phyloP scores from a whole-genome alignment of 768 basidiomycete species.

The Neoboletus subvelutipes region DNA sequence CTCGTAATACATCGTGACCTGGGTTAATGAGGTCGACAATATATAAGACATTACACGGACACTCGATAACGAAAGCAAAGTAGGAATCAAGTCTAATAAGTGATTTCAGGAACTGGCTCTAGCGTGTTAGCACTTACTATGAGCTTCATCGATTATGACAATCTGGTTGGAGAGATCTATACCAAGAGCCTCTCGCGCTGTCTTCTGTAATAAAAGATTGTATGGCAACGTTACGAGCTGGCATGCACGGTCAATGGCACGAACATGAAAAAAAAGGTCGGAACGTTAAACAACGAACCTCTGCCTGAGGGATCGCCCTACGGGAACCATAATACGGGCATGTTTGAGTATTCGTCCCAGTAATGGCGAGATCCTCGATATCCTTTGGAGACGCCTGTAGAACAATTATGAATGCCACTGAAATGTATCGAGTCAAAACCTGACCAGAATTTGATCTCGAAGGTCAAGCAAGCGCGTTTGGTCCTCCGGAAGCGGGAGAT shows the following conservation, averaged over 20 bases:
- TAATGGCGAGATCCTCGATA: conserved; percentile 84
- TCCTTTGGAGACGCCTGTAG: conserved; percentile 83
- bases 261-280: background rate
- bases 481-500: conserved; percentile 70
- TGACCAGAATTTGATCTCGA: conserved; percentile 81
- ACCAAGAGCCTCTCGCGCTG: conserved; percentile 81
- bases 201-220: conserved; percentile 81
- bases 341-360: conserved; percentile 64
- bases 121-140: conserved; percentile 59
- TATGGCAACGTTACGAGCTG: conserved; percentile 93
- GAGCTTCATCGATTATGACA: conserved; percentile 93
- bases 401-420: background rate
- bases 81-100: conserved; percentile 77
- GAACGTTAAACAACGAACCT: conserved; percentile 47
- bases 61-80: conserved; percentile 84
- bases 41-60: conserved; percentile 55
- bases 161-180: conserved; percentile 84
- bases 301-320: conserved; percentile 84
- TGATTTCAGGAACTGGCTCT: conserved; percentile 2
- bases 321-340: conserved; percentile 96
- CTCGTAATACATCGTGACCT: conserved; percentile 74
- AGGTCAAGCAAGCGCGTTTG: conserved; percentile 74
- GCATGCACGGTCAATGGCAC: background rate
- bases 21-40: conserved; percentile 62
- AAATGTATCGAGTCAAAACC: background rate